Evolutionary conservation across 2,329 filamentous ascomycete genomes (phyloP).

Genomic region (Ophiocordyceps camponoti-leonardi): DNA sequence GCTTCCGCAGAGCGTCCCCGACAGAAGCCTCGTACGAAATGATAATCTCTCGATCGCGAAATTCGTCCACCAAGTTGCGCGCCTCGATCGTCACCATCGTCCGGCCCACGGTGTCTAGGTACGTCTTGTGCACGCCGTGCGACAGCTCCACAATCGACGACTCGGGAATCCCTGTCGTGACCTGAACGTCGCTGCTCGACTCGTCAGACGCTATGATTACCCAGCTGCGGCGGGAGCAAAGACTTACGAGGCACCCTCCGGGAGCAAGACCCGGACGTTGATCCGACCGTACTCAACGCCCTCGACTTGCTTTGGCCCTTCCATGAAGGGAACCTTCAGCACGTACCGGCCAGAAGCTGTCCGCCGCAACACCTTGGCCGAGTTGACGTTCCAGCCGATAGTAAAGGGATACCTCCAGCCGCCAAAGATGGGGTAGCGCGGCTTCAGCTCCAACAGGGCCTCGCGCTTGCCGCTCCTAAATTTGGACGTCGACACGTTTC

Average conservation of each 20-base stretch:
- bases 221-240: background rate
- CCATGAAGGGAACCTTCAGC: conserved; percentile 80
- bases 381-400: conserved; percentile 84
- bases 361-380: conserved; percentile 58
- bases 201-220: background rate
- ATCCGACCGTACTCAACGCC: conserved; percentile 75
- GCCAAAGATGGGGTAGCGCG: conserved; percentile 89
- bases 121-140: conserved; percentile 61
- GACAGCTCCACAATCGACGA: conserved; percentile 40
- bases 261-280: conserved; percentile 66
- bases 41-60: conserved; percentile 65
- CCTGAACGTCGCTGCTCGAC: conserved; percentile 56
- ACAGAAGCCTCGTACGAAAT: conserved; percentile 79
- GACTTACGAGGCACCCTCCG: conserved; percentile 73
- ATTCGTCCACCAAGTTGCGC: conserved; percentile 78
- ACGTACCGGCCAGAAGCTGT: conserved; percentile 55
- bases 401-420: conserved; percentile 98
- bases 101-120: conserved; percentile 83
- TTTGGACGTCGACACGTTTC: conserved; percentile 85
- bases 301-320: conserved; percentile 74
- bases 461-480: conserved; percentile 67
- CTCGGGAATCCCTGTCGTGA: conserved; percentile 53
- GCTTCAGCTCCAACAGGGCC: conserved; percentile 77
- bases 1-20: conserved; percentile 64
- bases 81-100: conserved; percentile 67